Percentiles rank a stretch among this genome's conserved stretches.
These are phyloP conservation scores for Halenospora varia DNA, from an alignment of 495 filamentous ascomycete genomes.

Conservation along the genomic window DNA sequence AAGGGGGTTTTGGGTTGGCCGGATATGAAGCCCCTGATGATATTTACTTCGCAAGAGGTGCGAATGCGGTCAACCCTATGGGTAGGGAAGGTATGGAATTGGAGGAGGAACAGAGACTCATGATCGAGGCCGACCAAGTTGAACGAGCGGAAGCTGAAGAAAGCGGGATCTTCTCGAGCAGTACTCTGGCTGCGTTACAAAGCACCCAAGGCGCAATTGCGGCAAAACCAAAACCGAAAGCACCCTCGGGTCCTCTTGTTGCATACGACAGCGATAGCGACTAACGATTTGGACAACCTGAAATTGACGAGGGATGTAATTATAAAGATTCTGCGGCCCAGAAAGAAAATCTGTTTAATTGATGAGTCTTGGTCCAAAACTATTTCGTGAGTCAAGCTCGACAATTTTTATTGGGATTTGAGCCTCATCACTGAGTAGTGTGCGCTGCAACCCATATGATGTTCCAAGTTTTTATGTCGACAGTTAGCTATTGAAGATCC, in stretches of 20 bases:
- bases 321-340: too few relatives aligned
- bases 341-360: too few relatives aligned
- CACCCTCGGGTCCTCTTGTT: constrained; percentile 66
- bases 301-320: too few relatives aligned
- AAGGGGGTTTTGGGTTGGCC: constrained; percentile 81
- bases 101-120: constrained; percentile 42
- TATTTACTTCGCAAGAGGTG: constrained; percentile 78
- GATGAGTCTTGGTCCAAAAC: too few relatives aligned
- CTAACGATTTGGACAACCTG: too few relatives aligned
- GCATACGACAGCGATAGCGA: constrained; percentile 92
- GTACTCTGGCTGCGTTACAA: constrained; percentile 70
- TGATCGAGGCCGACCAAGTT: constrained; percentile 49
- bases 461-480: neutral
- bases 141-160: constrained; percentile 37
- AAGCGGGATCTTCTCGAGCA: constrained; percentile 74
- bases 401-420: too few relatives aligned
- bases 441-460: too few relatives aligned
- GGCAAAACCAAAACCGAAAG: constrained; percentile 40
- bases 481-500: constrained; percentile 81
- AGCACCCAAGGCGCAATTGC: constrained; percentile 44
- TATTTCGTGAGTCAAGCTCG: too few relatives aligned
- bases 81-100: constrained; percentile 47
- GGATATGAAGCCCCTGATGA: constrained; percentile 96
- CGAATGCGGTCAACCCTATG: constrained; percentile 53
- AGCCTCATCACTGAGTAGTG: too few relatives aligned